Percentiles rank a stretch among this genome's conserved stretches.
These are phyloP conservation scores for Puccinia triticina DNA, from an alignment of 1,284 basidiomycete genomes.

Conservation along the genomic window DNA sequence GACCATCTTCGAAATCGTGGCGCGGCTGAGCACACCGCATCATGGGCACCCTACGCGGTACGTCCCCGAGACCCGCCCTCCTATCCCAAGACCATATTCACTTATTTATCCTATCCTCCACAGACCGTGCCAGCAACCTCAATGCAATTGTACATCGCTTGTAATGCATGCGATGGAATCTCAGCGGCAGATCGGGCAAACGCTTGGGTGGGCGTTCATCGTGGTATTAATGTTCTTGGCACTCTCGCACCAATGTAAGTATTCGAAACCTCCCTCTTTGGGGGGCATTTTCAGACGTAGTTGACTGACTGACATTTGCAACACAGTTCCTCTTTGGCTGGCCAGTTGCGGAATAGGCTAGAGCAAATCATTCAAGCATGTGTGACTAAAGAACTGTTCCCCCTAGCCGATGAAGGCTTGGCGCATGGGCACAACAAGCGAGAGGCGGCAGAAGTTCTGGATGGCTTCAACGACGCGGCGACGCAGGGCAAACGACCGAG, in stretches of 20 bases:
- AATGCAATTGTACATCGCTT: slow-evolving; percentile 13
- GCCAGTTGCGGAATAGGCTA: background rate
- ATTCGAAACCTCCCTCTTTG: background rate
- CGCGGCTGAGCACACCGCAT: background rate
- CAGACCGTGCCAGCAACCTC: slow-evolving; percentile 31
- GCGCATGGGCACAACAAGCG: background rate
- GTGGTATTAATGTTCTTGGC: slow-evolving; percentile 34
- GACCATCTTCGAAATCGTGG: slow-evolving; percentile 33
- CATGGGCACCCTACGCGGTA: slow-evolving; percentile 13
- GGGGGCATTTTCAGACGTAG: background rate
- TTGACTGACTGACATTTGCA: background rate
- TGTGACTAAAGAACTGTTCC: slow-evolving; percentile 23
- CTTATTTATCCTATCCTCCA: background rate
- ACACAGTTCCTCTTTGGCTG: slow-evolving; percentile 20
- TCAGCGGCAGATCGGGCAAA: background rate
- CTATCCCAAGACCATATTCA: background rate
- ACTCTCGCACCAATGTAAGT: slow-evolving; percentile 18
- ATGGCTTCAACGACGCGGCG: background rate
- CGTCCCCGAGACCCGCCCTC: background rate
- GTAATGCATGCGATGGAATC: background rate
- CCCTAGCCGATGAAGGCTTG: background rate
- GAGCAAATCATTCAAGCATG: slow-evolving; percentile 32
- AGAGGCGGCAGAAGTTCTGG: background rate
- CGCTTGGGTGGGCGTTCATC: slow-evolving; percentile 40
- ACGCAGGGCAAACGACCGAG: background rate